Base-by-base conservation (phyloP, 1,139 yeast species). In the Hemisphaericaspora lyxosophila region DNA sequence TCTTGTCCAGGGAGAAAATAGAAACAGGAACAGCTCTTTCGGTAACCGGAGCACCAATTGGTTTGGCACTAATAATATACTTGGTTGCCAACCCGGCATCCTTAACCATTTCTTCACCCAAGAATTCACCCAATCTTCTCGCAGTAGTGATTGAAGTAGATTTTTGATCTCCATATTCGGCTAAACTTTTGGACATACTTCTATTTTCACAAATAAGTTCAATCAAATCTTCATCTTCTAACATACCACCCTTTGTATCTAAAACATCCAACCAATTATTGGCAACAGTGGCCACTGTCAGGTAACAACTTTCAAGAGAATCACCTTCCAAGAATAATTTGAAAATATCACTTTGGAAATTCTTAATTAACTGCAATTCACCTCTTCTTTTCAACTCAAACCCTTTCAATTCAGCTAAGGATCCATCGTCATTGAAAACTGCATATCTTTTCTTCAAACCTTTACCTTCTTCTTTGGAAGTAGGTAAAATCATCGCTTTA, bases 11-110 rank as follows among this genome's bases (percentile, higher is more conserved):
- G 0, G 96, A 85, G 57, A 94, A 94, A 19, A 94, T 90, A 0
- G 97, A 94, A 6, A 94, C 96, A 0, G 99, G 99, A 35, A 94
- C 74, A 0, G 99, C 98, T 48, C 99, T 75, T 55, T 92, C 98
- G 0, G 98, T 88, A 20, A 92, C 94, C 0, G 98, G 96, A 1
- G 96, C 84, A 33, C 84, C 85, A 19, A 73, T 55, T 1, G 99
- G 98, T 49, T 79, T 81, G 32, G 82, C 80, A 46, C 97, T 84
- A 47, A 94, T 90, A 62, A 94, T 84, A 62, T 89, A 94, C 57
- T 89, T 89, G 62, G 97, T 92, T 2, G 96, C 96, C 46, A 94
- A 76, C 46, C 98, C 98, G 40, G 92, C 90, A 63, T 90, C 97
- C 52, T 88, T 89, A 7, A 89, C 95, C 96, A 92, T 92, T 51